Evolutionary conservation across 371 early-diverging fungal genomes (phyloP), one percentile per base, ranked within the genome.

Genomic region (Mortierella sp.): DNA sequence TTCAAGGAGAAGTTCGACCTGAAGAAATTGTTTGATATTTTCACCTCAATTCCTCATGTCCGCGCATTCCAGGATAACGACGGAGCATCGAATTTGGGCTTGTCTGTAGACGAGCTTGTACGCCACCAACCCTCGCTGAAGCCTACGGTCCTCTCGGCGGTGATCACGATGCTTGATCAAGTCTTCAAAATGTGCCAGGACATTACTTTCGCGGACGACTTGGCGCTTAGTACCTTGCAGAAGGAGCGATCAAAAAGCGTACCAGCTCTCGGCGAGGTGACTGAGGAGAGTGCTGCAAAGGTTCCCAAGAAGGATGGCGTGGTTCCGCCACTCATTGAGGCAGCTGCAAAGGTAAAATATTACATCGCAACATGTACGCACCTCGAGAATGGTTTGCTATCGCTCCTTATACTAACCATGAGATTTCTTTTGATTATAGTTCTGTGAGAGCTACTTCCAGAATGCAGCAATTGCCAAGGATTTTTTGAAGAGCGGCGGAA

Each of bases 111-210:
- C 81, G 99, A 99, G 84, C 90, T 99, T 63, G 95, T 98, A 75
- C 95, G 99, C 24, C 99, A 99, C 88, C 98, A 98, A 78, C 99
- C 99, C 3, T 81, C 91, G 0, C 84, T 99, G 54, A 95, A 95
- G 82, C 89, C 92, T 0, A 78, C 84, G 3, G 91, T 97, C 13
- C 93, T 97, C 87, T 88, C 90, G 26, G 92, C 94, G 47, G 91
- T 98, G 13, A 87, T 95, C 6, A 73, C 80, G 11, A 92, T 96
- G 91, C 88, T 98, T 44, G 87, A 93, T 1, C 83, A 85, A 42
- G 90, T 94, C 0, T 52, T 89, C 31, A 84, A 88, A 31, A 87
- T 92, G 84, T 93, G 92, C 9, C 76, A 83, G 10, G 60, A 76
- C 14, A 48, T 72, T 5, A 84, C 89, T 26, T 93, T 89, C 72